Conservation (phyloP, 352 stramenopile genomes). For the Blastocystis hominis region DNA sequence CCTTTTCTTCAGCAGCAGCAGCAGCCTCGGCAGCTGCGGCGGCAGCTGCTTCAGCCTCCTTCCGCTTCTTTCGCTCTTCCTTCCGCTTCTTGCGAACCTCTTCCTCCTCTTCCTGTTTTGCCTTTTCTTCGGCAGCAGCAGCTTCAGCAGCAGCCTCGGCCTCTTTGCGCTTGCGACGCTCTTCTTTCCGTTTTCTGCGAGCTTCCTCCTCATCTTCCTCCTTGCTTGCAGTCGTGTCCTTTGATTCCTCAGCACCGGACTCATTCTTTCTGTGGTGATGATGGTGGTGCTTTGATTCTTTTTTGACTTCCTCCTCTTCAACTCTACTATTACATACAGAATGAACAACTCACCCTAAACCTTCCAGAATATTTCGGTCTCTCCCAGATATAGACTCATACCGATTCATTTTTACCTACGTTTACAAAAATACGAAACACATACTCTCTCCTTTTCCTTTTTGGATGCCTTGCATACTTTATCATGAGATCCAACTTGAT, state of each 20-base stretch:
- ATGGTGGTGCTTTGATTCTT: not conserved
- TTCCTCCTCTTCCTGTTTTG: not conserved
- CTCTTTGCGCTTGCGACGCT: not conserved
- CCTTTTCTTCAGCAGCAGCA: not conserved
- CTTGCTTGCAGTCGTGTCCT: not conserved
- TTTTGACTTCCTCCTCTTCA: not conserved
- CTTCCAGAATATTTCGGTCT: constrained; percentile 39
- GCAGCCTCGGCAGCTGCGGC: not conserved
- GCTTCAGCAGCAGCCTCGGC: not conserved
- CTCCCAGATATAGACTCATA: not conserved
- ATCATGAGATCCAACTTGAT: not conserved
- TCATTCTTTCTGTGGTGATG: not conserved
- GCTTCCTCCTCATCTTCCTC: not conserved
- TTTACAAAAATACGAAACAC: not conserved
- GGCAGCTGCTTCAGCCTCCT: not conserved
- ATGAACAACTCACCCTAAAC: not conserved
- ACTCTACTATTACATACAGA: not conserved
- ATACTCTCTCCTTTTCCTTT: constrained; percentile 46
- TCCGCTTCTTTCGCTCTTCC: constrained; percentile 6
- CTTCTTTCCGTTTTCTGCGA: not conserved
- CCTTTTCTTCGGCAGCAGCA: not conserved
- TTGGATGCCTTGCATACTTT: constrained; percentile 5
- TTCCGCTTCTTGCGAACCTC: not conserved
- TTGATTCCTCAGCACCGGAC: not conserved
- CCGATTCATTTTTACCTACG: not conserved